A percentile compares a stretch with the other conserved stretches of the same genome.
phyloP scores from a whole-genome alignment of 257 asterid species.

The Cynanchum wilfordii region DNA sequence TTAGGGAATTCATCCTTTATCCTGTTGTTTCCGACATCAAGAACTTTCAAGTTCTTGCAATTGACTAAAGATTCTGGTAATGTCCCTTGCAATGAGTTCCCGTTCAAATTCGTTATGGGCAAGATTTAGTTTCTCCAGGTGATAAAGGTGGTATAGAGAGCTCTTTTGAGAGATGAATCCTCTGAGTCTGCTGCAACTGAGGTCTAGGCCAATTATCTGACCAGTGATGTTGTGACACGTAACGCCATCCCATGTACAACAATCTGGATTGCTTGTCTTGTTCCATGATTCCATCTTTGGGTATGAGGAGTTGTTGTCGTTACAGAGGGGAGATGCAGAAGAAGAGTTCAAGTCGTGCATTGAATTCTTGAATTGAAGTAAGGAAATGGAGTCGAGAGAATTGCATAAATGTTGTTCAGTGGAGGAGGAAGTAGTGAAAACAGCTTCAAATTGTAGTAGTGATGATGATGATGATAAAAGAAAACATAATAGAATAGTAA shows the following conservation, averaged over 20 bases:
- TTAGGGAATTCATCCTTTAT: too few species aligned
- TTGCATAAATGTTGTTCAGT: background rate
- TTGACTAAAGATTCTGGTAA: too few species aligned
- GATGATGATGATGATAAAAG: too few species aligned
- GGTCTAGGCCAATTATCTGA: constrained; percentile 1
- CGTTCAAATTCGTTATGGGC: background rate
- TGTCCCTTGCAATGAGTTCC: too few species aligned
- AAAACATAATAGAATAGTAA: too few species aligned
- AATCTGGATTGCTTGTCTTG: background rate
- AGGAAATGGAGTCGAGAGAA: background rate
- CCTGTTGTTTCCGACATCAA: too few species aligned
- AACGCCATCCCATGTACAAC: constrained; percentile 3
- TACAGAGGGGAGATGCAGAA: background rate
- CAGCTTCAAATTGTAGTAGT: too few species aligned
- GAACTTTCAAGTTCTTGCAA: too few species aligned
- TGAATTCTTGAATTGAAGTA: constrained; percentile 2
- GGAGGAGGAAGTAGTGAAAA: too few species aligned
- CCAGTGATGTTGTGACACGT: background rate
- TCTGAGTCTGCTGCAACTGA: constrained; percentile 7
- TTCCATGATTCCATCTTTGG: constrained; percentile 11
- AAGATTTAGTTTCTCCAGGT: constrained; percentile 1
- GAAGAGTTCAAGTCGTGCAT: background rate
- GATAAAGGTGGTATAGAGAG: constrained; percentile 8
- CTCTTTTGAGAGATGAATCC: constrained; percentile 5
- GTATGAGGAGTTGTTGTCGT: background rate